Evolutionary conservation across 116 monocot genomes (phyloP), one percentile per base, ranked within the genome.

Genomic region (Phalaenopsis hybrid): DNA sequence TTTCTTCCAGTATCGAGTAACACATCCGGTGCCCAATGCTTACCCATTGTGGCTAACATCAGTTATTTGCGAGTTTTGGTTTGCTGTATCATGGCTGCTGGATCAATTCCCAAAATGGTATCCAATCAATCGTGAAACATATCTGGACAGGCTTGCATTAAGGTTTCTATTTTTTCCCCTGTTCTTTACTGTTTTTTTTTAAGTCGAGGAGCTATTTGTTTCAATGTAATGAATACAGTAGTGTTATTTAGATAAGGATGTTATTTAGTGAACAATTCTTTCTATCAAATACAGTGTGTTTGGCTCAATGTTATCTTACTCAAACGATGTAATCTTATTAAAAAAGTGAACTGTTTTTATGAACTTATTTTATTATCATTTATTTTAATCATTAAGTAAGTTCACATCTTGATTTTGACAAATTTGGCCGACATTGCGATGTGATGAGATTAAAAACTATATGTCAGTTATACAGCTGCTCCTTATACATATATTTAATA

Each of bases 81-180:
- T 89, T 82, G 89, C 89, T 46, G 49, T 89, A 72, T 89, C 89
- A 80, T 89, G 89, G 89, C 84, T 89, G 74, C 79, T 89, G 10
- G 89, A 89, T 86, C 89, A 89, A 76, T 89, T 89, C 77, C 89
- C 89, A 57, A 89, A 89, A 57, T 89, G 89, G 86, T 86, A 57
- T 31, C 89, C 89, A 33, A 84, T 89, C 76, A 89, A 89, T 57
- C 86, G 89, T 13, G 89, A 89, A 82, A 89, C 89, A 50, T 89
- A 84, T 79, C 83, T 89, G 33, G 89, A 89, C 49, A 81, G 90
- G 50, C 90, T 90, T 78, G 79, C 90, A 83, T 79, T 90, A 79
- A 90, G 90, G 87, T 87, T 33, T 70, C 59, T 46, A 25, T 51
- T 52, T 21, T 4, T 77, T 4, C 44, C 4, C 13, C 13, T 9